Conservation (phyloP, 2,329 filamentous ascomycete species). For the Colletotrichum eremochloae region DNA sequence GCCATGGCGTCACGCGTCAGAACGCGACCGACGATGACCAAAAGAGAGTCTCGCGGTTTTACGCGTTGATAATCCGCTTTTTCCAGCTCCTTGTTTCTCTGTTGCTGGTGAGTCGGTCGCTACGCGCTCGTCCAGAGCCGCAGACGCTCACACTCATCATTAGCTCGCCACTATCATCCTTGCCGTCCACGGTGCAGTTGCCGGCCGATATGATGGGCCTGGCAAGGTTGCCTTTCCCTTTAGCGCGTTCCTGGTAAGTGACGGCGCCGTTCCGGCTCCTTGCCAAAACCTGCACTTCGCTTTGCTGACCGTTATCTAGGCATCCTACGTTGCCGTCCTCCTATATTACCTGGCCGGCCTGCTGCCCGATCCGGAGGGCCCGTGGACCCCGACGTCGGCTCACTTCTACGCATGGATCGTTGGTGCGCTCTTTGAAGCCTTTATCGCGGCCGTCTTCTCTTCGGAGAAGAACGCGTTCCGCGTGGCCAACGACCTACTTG, state of each 20-base stretch:
- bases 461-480: conserved; percentile 49
- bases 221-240: conserved; percentile 53
- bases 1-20: conserved; percentile 47
- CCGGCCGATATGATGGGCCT: conserved; percentile 44
- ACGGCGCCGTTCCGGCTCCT: neutral
- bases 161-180: conserved; percentile 52
- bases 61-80: conserved; percentile 52
- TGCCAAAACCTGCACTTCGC: too few relatives aligned
- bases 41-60: conserved; percentile 48
- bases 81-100: conserved; percentile 52
- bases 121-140: neutral
- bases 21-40: conserved; percentile 46
- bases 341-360: conserved; percentile 58
- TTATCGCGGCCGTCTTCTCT: conserved; percentile 53
- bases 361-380: conserved; percentile 59
- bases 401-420: conserved; percentile 56
- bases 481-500: conserved; percentile 48
- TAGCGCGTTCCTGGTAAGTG: conserved; percentile 56
- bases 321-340: conserved; percentile 56
- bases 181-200: conserved; percentile 51
- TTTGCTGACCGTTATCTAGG: conserved; percentile 43
- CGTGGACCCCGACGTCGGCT: conserved; percentile 55
- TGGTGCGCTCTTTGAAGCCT: conserved; percentile 51
- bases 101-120: conserved; percentile 44
- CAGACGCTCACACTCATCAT: neutral